Conservation (phyloP, 1,139 yeast species). For the Neolecta irregularis region DNA sequence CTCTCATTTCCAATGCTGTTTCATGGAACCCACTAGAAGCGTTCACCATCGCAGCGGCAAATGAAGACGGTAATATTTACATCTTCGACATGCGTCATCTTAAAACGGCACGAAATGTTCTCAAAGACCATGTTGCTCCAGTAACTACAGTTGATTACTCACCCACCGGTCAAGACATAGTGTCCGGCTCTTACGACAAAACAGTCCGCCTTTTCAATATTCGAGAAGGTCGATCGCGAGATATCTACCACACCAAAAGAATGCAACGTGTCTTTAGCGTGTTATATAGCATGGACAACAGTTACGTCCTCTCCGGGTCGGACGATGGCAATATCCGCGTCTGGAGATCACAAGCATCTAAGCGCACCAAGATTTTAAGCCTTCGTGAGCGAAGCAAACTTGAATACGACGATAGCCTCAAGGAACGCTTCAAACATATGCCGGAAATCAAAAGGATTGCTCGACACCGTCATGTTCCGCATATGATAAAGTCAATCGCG, state of each 20-base stretch:
- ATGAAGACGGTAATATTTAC: slow-evolving; percentile 90
- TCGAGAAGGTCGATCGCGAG: slow-evolving; percentile 82
- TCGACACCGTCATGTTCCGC: slow-evolving; percentile 84
- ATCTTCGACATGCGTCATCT: slow-evolving; percentile 93
- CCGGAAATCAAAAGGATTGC: slow-evolving; percentile 85
- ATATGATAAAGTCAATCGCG: slow-evolving; percentile 69
- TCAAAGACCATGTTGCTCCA: slow-evolving; percentile 92
- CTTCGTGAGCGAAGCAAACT: slow-evolving; percentile 66
- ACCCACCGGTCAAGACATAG: slow-evolving; percentile 93
- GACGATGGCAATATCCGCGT: slow-evolving; percentile 91
- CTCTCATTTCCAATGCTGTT: slow-evolving; percentile 42
- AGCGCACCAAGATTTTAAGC: slow-evolving; percentile 65
- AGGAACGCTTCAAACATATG: slow-evolving; percentile 87
- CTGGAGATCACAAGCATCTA: slow-evolving; percentile 83
- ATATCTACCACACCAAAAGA: slow-evolving; percentile 87
- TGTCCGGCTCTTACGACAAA: slow-evolving; percentile 89
- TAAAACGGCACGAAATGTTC: slow-evolving; percentile 61
- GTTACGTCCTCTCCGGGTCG: slow-evolving; percentile 76
- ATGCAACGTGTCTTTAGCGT: slow-evolving; percentile 90
- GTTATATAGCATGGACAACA: slow-evolving; percentile 73
- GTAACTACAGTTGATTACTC: slow-evolving; percentile 88
- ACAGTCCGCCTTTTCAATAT: slow-evolving; percentile 68
- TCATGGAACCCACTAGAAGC: slow-evolving; percentile 99
- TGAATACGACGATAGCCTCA: slow-evolving; percentile 81
- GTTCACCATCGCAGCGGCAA: slow-evolving; percentile 76